Base-by-base conservation (phyloP, 2,329 filamentous ascomycete genomes). In the Fusarium neocosmosporiellum region DNA sequence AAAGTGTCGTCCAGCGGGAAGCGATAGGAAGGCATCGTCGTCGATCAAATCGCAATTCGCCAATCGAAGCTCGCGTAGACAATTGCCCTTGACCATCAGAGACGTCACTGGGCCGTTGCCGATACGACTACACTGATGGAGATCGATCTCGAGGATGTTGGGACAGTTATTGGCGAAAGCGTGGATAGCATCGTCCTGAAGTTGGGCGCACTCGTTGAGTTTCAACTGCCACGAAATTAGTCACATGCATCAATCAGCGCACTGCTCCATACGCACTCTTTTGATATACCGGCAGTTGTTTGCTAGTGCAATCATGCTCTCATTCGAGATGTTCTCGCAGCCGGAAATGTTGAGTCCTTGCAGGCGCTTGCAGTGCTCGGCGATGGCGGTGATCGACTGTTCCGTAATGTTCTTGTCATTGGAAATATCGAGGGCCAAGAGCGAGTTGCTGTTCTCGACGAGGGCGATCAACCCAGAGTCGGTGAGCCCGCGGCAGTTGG, bases 111-210 rank as follows among this genome's bases (percentile, higher is more conserved):
- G 94, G 27, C 91, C 89, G 79, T 97, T 96, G 70, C 93, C 93
- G 73, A 99, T 91, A 53, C 91, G 88, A 63, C 86, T 88, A 84
- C 96, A 97, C 76, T 94, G 93, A 76, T 98, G 94, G 16, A 99
- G 89, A 80, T 99, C 96, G 70, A 99, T 98, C 82, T 99, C 96
- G 70, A 99, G 91, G 34, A 99, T 95, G 74, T 98, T 96, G 14
- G 92, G 94, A 80, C 96, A 98, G 82, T 97, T 90, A 53, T 91
- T 87, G 7, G 96, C 96, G 80, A 99, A 97, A 5, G 95, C 93
- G 66, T 94, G 86, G 71, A 98, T 92, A 8, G 95, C 92, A 57
- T 88, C 87, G 80, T 98, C 94, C 41, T 93, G 94, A 36, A 98
- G 86, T 82, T 97, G 93, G n/a, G 84, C 83, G 80, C 96, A 98